Evolutionary conservation across 768 basidiomycete species (phyloP).

Genomic region (Auricularia auricula-judae): DNA sequence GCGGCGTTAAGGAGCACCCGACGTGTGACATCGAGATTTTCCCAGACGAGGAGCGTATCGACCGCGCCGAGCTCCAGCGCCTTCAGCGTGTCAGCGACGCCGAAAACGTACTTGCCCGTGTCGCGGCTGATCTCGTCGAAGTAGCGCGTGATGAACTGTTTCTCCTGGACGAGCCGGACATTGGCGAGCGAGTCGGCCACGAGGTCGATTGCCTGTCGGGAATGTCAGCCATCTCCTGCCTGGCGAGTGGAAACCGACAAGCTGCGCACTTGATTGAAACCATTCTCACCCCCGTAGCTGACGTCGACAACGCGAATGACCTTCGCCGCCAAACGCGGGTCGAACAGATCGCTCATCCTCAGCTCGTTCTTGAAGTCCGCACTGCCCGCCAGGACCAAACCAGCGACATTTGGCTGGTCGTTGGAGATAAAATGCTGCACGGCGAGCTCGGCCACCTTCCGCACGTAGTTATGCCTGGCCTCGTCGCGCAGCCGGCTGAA

Average conservation of each 20-base stretch:
- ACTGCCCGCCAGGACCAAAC: slow-evolving; percentile 89
- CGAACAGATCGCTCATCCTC: slow-evolving; percentile 93
- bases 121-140: slow-evolving; percentile 99
- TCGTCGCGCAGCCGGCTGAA: slow-evolving; percentile 99
- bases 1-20: slow-evolving; percentile 86
- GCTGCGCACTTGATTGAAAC: slow-evolving; percentile 85
- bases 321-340: slow-evolving; percentile 76
- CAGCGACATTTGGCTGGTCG: slow-evolving; percentile 97
- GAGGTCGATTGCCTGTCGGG: slow-evolving; percentile 79
- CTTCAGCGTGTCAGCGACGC: slow-evolving; percentile 93
- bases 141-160: slow-evolving; percentile 93
- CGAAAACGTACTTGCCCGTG: slow-evolving; percentile 93
- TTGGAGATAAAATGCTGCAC: slow-evolving; percentile 97
- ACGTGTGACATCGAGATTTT: slow-evolving; percentile 86
- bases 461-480: slow-evolving; percentile 98
- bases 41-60: slow-evolving; percentile 97
- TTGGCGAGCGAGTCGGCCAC: slow-evolving; percentile 93
- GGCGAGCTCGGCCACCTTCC: slow-evolving; percentile 94
- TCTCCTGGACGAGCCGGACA: slow-evolving; percentile 99
- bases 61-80: slow-evolving; percentile 92
- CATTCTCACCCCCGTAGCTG: slow-evolving; percentile 96
- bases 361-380: slow-evolving; percentile 99
- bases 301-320: slow-evolving; percentile 98
- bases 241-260: background rate
- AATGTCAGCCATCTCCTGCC: background rate